Percentiles rank a stretch among this genome's conserved stretches.
These are phyloP conservation scores for Apiospora sp. DNA, from an alignment of 2,329 filamentous ascomycete genomes.

Conservation along the genomic window DNA sequence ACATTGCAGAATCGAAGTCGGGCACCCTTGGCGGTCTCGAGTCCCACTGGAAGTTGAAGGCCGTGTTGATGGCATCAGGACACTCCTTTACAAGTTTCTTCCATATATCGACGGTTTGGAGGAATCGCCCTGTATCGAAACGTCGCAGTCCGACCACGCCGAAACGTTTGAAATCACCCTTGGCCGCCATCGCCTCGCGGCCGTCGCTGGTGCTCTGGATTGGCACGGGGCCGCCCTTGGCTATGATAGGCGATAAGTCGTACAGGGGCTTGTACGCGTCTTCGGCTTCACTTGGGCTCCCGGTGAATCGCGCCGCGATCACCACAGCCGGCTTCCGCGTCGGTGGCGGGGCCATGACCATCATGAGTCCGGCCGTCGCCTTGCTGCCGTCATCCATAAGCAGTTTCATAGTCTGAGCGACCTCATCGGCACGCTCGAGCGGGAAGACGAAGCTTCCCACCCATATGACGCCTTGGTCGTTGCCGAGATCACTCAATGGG, in stretches of 20 bases:
- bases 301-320: conserved; percentile 33
- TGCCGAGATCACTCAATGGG: conserved; percentile 35
- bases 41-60: conserved; percentile 35
- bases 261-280: conserved; percentile 36
- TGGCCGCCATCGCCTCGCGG: conserved; percentile 34
- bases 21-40: conserved; percentile 29
- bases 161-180: conserved; percentile 38
- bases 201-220: conserved; percentile 37
- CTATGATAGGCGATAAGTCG: conserved; percentile 34
- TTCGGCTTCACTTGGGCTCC: conserved; percentile 30
- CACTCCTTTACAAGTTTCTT: conserved; percentile 30
- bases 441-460: conserved; percentile 40
- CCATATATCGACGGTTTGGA: conserved; percentile 30
- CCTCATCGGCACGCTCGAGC: conserved; percentile 36
- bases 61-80: conserved; percentile 34
- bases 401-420: conserved; percentile 36
- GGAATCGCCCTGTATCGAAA: conserved; percentile 30
- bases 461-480: conserved; percentile 36
- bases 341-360: conserved; percentile 36
- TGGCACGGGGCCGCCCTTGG: conserved; percentile 33
- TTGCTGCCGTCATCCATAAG: conserved; percentile 32
- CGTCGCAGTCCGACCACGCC: conserved; percentile 36
- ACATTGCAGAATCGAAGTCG: conserved; percentile 32
- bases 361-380: conserved; percentile 34
- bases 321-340: conserved; percentile 32